A percentile compares a stretch with the other conserved stretches of the same genome.
Evolutionary conservation across 108 stramenopile species (phyloP).

Genomic region (Discostella stelligeroides): DNA sequence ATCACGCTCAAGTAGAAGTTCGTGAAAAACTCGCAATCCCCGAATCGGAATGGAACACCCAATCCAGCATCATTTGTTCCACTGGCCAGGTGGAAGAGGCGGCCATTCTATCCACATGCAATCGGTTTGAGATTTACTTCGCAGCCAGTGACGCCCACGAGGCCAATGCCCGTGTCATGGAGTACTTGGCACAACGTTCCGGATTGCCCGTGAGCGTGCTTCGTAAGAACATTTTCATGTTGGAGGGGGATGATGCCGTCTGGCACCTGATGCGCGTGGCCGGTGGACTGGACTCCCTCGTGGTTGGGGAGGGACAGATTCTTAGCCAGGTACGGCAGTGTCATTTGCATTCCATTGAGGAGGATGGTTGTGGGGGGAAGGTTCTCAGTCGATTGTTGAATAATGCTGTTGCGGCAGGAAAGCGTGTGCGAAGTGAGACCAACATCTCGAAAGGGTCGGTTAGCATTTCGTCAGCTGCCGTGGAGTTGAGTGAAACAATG

Average conservation of each 20-base stretch:
- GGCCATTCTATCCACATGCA: conserved; percentile 96
- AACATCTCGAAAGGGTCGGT: conserved; percentile 95
- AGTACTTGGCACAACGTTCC: conserved; percentile 83
- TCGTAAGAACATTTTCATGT: conserved; percentile 93
- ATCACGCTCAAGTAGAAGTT: conserved; percentile 96
- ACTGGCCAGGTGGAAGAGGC: conserved; percentile 89
- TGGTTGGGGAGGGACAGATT: conserved; percentile 99
- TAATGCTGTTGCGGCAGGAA: conserved; percentile 95
- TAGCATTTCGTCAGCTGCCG: conserved; percentile 95
- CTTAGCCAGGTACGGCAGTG: conserved; percentile 95
- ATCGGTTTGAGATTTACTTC: conserved; percentile 98
- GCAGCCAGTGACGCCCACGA: conserved; percentile 88
- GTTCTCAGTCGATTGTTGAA: conserved; percentile 93
- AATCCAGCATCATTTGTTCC: conserved; percentile 79
- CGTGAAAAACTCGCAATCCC: conserved; percentile 98
- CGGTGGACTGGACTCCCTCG: conserved; percentile 96
- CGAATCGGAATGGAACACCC: conserved; percentile 93
- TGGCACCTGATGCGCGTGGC: conserved; percentile 98
- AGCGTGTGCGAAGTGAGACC: conserved; percentile 96
- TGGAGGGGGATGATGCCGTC: conserved; percentile 94
- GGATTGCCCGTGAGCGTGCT: conserved; percentile 83
- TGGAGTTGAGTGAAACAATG: conserved; percentile 90
- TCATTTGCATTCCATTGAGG: conserved; percentile 95
- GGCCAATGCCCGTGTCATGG: conserved; percentile 88
- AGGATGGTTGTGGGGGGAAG: conserved; percentile 96